These are phyloP conservation scores for Neopestalotiopsis sp. DNA, from an alignment of 2,329 filamentous ascomycete species.

Conservation along the genomic window DNA sequence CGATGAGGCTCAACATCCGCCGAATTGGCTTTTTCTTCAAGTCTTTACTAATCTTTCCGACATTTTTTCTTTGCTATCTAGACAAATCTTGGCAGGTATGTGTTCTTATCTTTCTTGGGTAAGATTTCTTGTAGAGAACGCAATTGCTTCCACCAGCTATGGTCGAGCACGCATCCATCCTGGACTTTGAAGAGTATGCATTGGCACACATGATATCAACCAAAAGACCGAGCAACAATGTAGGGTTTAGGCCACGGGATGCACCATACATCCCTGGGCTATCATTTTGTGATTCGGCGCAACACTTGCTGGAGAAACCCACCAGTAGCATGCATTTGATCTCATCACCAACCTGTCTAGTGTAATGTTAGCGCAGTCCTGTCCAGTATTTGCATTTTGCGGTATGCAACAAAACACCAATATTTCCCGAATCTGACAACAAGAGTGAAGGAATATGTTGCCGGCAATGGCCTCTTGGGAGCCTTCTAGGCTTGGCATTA, in stretches of 20 bases:
- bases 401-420: neutral
- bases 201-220: neutral
- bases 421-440: neutral
- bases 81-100: neutral
- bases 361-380: neutral
- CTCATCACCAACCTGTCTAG: neutral
- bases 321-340: neutral
- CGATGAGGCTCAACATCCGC: slow-evolving; percentile 1
- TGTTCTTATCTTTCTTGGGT: neutral
- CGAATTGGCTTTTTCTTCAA: neutral
- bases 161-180: neutral
- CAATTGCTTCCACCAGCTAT: neutral
- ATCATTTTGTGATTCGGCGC: neutral
- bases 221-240: neutral
- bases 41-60: neutral
- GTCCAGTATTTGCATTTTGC: neutral
- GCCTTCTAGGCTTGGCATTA: neutral
- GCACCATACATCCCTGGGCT: neutral
- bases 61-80: no score
- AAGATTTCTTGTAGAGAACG: neutral
- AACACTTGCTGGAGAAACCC: neutral
- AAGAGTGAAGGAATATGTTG: neutral
- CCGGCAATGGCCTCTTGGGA: neutral
- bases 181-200: neutral
- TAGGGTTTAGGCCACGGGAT: neutral